Evolutionary conservation across 179 eudicot species (phyloP).

Genomic region (Camellia oleifera): DNA sequence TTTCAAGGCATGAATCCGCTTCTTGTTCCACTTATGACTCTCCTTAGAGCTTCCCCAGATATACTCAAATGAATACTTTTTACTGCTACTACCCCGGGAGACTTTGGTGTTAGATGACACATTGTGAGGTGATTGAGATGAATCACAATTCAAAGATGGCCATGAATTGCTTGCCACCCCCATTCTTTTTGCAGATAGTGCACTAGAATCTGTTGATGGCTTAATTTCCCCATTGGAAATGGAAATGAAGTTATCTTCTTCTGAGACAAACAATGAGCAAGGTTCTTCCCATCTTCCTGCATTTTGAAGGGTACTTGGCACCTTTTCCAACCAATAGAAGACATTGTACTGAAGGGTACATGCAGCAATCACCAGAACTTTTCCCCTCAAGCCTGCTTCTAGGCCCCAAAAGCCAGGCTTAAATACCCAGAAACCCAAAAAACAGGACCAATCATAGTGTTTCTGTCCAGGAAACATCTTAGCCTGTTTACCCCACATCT

Average conservation of each 20-base stretch:
- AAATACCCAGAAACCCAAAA: slow-evolving; percentile 76
- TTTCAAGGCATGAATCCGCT: slow-evolving; percentile 62
- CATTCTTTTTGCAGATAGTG: slow-evolving; percentile 24
- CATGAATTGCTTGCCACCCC: slow-evolving; percentile 41
- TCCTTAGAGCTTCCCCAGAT: slow-evolving; percentile 81
- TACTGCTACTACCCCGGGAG: slow-evolving; percentile 29
- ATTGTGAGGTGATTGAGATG: slow-evolving; percentile 24
- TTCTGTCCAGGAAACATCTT: slow-evolving; percentile 91
- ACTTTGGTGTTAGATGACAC: slow-evolving; percentile 25
- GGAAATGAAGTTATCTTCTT: slow-evolving; percentile 44
- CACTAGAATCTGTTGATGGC: slow-evolving; percentile 27
- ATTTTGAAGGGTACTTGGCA: slow-evolving; percentile 44
- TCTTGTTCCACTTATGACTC: slow-evolving; percentile 90
- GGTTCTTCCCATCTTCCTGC: slow-evolving; percentile 84
- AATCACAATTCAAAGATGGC: slow-evolving; percentile 43
- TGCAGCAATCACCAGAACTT: slow-evolving; percentile 86
- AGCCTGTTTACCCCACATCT: slow-evolving; percentile 88
- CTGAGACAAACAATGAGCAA: slow-evolving; percentile 74
- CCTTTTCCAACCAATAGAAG: slow-evolving; percentile 85
- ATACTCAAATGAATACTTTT: slow-evolving; percentile 46
- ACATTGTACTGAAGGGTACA: slow-evolving; percentile 95
- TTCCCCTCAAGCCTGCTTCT: slow-evolving; percentile 86
- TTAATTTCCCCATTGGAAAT: slow-evolving; percentile 41
- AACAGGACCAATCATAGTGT: slow-evolving; percentile 48
- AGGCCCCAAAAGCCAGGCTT: slow-evolving; percentile 73